A percentile compares a stretch with the other conserved stretches of the same genome.
These are phyloP conservation scores for Entomortierella beljakovae DNA, from an alignment of 192 early-diverging fungal genomes.

Conservation along the genomic window DNA sequence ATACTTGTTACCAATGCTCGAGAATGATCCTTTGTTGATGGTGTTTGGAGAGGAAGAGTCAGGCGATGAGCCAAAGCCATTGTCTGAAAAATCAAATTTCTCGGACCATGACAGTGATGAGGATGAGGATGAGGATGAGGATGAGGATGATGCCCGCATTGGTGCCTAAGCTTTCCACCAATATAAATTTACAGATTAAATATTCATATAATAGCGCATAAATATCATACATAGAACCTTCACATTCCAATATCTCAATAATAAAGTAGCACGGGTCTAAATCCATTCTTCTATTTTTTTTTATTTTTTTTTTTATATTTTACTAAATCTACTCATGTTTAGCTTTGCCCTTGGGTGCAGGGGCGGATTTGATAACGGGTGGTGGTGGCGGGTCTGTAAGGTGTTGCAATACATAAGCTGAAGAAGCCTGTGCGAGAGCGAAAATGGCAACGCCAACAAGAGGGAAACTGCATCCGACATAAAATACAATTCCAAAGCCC, in stretches of 20 bases:
- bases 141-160: no score
- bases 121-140: slow-evolving; percentile 35
- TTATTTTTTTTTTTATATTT: not conserved
- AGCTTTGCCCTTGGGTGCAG: not conserved
- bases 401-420: slow-evolving; percentile 37
- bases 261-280: no score
- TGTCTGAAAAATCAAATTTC: slow-evolving; percentile 14
- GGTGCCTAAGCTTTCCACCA: no score
- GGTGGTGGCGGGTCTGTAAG: slow-evolving; percentile 47
- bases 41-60: slow-evolving; percentile 75
- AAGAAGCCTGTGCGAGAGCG: slow-evolving; percentile 62
- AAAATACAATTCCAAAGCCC: slow-evolving; percentile 68
- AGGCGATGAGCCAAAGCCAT: slow-evolving; percentile 66
- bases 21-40: slow-evolving; percentile 88
- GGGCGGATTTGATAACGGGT: slow-evolving; percentile 28
- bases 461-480: slow-evolving; percentile 62
- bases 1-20: slow-evolving; percentile 84
- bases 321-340: not conserved
- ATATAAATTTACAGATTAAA: no score
- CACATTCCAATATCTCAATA: no score
- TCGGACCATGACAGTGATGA: slow-evolving; percentile 33
- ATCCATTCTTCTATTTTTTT: no score
- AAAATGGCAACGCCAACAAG: slow-evolving; percentile 65
- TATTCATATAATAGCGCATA: no score
- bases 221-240: no score